Percentiles rank a stretch among this genome's conserved stretches.
phyloP scores from a whole-genome alignment of 2,329 filamentous ascomycete species.

The Alternaria dauci region DNA sequence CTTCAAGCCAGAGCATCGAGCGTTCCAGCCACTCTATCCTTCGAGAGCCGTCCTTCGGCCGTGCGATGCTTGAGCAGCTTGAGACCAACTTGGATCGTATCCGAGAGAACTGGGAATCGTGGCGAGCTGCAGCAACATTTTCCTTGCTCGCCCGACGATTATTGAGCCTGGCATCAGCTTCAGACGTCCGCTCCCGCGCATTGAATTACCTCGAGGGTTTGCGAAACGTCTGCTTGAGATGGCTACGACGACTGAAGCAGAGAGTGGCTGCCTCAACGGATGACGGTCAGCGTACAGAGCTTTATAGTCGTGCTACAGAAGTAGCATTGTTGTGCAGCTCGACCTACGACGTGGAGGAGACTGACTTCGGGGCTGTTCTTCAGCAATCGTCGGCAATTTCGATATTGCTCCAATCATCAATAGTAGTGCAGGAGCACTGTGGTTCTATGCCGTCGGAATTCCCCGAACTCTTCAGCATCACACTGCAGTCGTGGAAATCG shows the following conservation, averaged over 20 bases:
- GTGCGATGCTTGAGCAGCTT: constrained; percentile 26
- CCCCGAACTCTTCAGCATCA: constrained; percentile 7
- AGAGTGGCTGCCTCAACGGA: constrained; percentile 33
- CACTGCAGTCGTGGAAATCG: constrained; percentile 27
- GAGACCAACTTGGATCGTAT: constrained; percentile 18
- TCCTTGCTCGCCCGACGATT: constrained; percentile 55
- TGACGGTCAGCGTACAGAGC: constrained; percentile 37
- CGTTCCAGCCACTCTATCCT: constrained; percentile 52
- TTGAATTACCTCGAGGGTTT: constrained; percentile 44
- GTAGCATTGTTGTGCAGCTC: constrained; percentile 54
- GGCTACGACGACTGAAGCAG: constrained; percentile 49
- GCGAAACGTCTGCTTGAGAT: constrained; percentile 51
- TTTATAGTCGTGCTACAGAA: constrained; percentile 50
- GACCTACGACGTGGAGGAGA: constrained; percentile 57
- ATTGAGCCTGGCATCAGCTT: constrained; percentile 50
- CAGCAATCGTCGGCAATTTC: constrained; percentile 19
- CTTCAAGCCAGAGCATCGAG: constrained; percentile 23
- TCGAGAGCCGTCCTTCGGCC: constrained; percentile 45
- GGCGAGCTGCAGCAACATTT: constrained; percentile 52
- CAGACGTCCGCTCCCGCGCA: constrained; percentile 31
- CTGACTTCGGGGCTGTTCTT: constrained; percentile 42
- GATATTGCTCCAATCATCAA: constrained; percentile 31
- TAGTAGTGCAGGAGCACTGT: constrained; percentile 30
- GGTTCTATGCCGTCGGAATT: constrained; percentile 2
- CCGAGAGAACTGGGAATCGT: constrained; percentile 50